Percentiles rank a stretch among this genome's conserved stretches.
Evolutionary conservation across 1,139 yeast genomes (phyloP).

Genomic region (Yamadazyma kanchanaburiensis): DNA sequence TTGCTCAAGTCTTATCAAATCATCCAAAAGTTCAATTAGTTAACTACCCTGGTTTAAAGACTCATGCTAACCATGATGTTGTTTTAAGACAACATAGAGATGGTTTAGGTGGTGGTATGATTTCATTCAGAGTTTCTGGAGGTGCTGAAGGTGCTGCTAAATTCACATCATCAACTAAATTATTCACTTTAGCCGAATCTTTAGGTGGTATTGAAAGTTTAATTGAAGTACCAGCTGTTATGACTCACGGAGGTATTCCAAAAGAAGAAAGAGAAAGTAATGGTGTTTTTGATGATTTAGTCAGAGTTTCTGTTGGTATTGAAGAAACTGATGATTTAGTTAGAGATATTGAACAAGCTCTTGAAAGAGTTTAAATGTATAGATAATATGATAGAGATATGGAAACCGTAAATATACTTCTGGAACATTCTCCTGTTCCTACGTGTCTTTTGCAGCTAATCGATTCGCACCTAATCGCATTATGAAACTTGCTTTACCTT

Average conservation of each 20-base stretch:
- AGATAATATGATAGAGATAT: background rate
- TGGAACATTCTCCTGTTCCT: too few relatives aligned
- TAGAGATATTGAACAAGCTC: constrained; percentile 70
- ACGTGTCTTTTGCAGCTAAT: too few relatives aligned
- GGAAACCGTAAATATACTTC: background rate
- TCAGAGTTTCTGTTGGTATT: constrained; percentile 83
- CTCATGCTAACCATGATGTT: constrained; percentile 61
- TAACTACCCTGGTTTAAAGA: constrained; percentile 77
- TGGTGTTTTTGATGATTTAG: constrained; percentile 80
- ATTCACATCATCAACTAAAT: constrained; percentile 70
- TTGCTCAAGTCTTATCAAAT: constrained; percentile 62
- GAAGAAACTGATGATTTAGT: constrained; percentile 80
- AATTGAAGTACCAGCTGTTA: constrained; percentile 84
- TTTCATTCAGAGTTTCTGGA: constrained; percentile 81
- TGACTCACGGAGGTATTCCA: constrained; percentile 94
- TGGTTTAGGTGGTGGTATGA: constrained; percentile 89
- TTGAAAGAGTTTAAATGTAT: constrained; percentile 26
- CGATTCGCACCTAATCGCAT: background rate
- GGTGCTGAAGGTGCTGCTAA: constrained; percentile 74
- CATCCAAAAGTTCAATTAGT: constrained; percentile 60
- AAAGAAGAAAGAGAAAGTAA: constrained; percentile 72
- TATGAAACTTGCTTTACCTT: constrained; percentile 1
- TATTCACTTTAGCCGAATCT: constrained; percentile 86
- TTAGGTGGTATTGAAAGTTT: constrained; percentile 88
- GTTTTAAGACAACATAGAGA: constrained; percentile 78